These are phyloP conservation scores for Fusarium annulatum DNA, from an alignment of 2,329 filamentous ascomycete genomes.

Conservation along the genomic window DNA sequence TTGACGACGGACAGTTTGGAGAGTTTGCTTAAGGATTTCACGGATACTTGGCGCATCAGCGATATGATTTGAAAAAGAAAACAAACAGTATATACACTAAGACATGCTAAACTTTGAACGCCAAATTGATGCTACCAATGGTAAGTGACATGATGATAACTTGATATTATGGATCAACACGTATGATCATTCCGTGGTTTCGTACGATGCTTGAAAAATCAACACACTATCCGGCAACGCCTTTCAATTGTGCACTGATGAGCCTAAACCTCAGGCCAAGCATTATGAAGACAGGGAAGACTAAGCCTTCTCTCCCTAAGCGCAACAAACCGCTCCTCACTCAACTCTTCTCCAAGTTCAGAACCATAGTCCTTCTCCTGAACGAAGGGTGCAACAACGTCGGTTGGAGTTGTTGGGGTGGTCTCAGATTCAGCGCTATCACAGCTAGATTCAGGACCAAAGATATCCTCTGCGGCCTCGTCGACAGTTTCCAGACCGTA, in stretches of 20 bases:
- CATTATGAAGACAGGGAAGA: constrained; percentile 44
- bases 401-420: constrained; percentile 9
- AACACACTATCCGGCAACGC: neutral
- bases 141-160: constrained; percentile 11
- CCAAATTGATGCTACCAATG: constrained; percentile 23
- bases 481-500: constrained; percentile 42
- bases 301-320: constrained; percentile 42
- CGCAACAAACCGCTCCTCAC: constrained; percentile 1
- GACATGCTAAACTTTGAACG: constrained; percentile 8
- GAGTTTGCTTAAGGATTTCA: constrained; percentile 71
- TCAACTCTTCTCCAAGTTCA: neutral
- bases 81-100: constrained; percentile 24
- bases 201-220: neutral
- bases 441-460: constrained; percentile 1
- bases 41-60: constrained; percentile 31
- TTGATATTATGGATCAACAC: neutral
- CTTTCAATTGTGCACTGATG: neutral
- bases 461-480: constrained; percentile 38
- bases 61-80: constrained; percentile 26
- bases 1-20: constrained; percentile 89
- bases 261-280: constrained; percentile 39
- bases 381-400: neutral
- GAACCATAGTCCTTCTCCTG: constrained; percentile 10
- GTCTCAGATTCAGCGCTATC: constrained; percentile 3
- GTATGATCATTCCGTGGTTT: neutral